A percentile compares a stretch with the other conserved stretches of the same genome.
phyloP scores from a whole-genome alignment of 148 eudicot genomes.

The Cornus suecica region DNA sequence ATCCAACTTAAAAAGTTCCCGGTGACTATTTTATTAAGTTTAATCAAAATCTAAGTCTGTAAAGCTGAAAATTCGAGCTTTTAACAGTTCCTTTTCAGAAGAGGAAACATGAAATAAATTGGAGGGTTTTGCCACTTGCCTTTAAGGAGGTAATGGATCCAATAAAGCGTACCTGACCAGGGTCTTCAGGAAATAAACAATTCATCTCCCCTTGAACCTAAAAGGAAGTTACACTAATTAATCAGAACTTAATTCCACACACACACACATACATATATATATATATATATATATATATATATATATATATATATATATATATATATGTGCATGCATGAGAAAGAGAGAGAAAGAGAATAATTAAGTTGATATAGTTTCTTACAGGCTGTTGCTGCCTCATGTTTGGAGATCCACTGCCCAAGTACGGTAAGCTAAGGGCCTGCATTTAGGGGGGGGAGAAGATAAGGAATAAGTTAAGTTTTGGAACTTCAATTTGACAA shows the following conservation, averaged over 20 bases:
- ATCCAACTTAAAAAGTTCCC: no score
- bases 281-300: not conserved
- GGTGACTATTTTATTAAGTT: not conserved
- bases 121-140: slow-evolving; percentile 2
- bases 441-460: slow-evolving; percentile 33
- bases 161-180: slow-evolving; percentile 69
- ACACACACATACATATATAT: not conserved
- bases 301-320: not conserved
- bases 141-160: slow-evolving; percentile 46
- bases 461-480: not conserved
- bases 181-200: slow-evolving; percentile 85
- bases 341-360: slow-evolving; percentile 6
- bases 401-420: slow-evolving; percentile 65
- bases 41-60: slow-evolving; percentile 2
- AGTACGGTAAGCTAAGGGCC: slow-evolving; percentile 91
- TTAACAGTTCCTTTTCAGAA: slow-evolving; percentile 7
- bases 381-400: slow-evolving; percentile 55
- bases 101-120: not conserved
- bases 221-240: slow-evolving; percentile 5
- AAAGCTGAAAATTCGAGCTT: slow-evolving; percentile 6
- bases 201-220: slow-evolving; percentile 67
- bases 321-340: not conserved
- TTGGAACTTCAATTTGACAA: slow-evolving; percentile 7
- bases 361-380: slow-evolving; percentile 22
- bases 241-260: not conserved